Percentiles rank a stretch among this genome's conserved stretches.
Evolutionary conservation across 495 filamentous ascomycete species (phyloP).

Genomic region (Hypoxylon trugodes): DNA sequence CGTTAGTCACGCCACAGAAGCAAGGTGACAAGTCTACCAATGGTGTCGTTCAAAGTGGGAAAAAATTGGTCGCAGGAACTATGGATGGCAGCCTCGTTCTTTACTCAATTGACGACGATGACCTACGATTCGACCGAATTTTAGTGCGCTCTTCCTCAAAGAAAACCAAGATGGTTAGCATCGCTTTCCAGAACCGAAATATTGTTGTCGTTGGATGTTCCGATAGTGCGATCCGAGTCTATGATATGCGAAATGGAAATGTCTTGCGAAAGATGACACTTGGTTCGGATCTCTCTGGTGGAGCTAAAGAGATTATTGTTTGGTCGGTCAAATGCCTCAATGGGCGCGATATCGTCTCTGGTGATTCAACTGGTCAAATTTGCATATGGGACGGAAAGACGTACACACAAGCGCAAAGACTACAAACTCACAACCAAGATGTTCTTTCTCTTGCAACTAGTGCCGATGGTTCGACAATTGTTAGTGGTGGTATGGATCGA

Average conservation of each 20-base stretch:
- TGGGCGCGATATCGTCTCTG: slow-evolving; percentile 90
- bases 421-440: slow-evolving; percentile 89
- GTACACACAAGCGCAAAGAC: slow-evolving; percentile 83
- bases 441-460: slow-evolving; percentile 83
- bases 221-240: slow-evolving; percentile 89
- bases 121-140: slow-evolving; percentile 74
- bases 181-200: slow-evolving; percentile 85
- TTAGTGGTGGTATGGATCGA: slow-evolving; percentile 91
- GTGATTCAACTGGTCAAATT: slow-evolving; percentile 91
- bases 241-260: slow-evolving; percentile 81
- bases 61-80: slow-evolving; percentile 87
- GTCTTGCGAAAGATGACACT: slow-evolving; percentile 82
- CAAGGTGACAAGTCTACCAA: slow-evolving; percentile 30
- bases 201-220: slow-evolving; percentile 89
- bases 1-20: slow-evolving; percentile 47
- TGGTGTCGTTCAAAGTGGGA: slow-evolving; percentile 50
- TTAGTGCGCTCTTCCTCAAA: slow-evolving; percentile 78
- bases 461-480: slow-evolving; percentile 80
- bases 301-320: slow-evolving; percentile 84
- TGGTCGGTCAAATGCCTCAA: slow-evolving; percentile 90
- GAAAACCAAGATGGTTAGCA: slow-evolving; percentile 84
- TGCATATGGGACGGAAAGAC: slow-evolving; percentile 93
- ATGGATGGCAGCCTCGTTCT: slow-evolving; percentile 89
- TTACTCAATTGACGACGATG: slow-evolving; percentile 82
- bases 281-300: slow-evolving; percentile 75